Base-by-base conservation (phyloP, 1,284 basidiomycete species). In the Crucibulum parvulum region DNA sequence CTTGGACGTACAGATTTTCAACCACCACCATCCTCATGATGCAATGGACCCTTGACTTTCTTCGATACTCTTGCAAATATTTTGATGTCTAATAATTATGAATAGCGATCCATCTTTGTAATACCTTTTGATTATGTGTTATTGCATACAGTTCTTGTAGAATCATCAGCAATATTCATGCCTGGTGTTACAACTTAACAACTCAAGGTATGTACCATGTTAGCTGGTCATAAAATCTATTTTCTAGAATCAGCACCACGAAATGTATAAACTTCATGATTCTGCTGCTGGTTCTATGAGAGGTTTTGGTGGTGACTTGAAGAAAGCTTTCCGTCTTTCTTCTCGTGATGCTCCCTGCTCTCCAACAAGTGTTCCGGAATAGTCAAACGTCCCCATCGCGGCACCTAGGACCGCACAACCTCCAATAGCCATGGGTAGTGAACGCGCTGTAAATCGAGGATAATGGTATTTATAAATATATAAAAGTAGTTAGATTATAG, bases 381-480 rank as follows among this genome's bases (percentile, higher is more conserved):
- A 94, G 69, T 96, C 91, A 73, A 93, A 95, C 45, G 89, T 87
- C 47, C 94, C 96, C 71, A 96, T 87, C 11, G 91, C 83, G 7
- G 90, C 88, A 57, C 92, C 95, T 59, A 97, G 81, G 57, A 92
- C 84, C 6, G 86, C 90, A 73, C 95, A 97, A 39, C 90, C 89
- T 50, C 89, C 94, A 43, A 95, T 70, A 53, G 94, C 95, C 71
- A 92, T 81, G 11, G 96, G 96, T 63, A 98, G 70, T 31, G 95
- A 98, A 65, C 93, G 88, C 56, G 87, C 94, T 95, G 66, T 37
- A 59, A 43, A 54, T 47, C 39, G 56, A 56, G n/a, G 39, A 45
- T 61, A 67, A 57, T 54, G 47, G 60, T 63, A 55, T 60, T 56
- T 18, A 51, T 9, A 36, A 34, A 50, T 47, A 6, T 8, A 62